Conservation (phyloP, 306 rosid species). For the Elaeagnus macrophylla region DNA sequence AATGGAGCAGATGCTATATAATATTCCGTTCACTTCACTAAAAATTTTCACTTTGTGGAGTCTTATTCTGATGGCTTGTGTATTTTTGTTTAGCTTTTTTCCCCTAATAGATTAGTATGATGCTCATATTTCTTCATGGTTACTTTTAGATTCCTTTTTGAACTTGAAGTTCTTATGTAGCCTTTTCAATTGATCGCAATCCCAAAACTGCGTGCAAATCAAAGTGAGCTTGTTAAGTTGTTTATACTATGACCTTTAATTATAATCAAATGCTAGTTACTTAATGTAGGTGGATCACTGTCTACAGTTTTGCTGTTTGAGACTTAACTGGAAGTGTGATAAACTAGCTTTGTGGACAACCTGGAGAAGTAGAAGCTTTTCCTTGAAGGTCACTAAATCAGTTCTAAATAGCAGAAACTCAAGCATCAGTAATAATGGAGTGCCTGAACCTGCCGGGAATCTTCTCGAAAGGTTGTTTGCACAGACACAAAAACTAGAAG, state of each 20-base stretch:
- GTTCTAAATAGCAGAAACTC: constrained; percentile 36
- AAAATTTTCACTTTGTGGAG: no score
- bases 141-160: no score
- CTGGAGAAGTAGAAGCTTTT: constrained; percentile 20
- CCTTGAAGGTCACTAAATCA: constrained; percentile 31
- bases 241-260: background rate
- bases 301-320: constrained; percentile 46
- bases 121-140: no score
- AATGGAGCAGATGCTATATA: no score
- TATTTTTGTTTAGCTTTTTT: no score
- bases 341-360: constrained; percentile 20
- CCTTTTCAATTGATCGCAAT: no score
- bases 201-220: no score
- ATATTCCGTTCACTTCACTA: no score
- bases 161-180: no score
- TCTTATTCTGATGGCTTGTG: no score
- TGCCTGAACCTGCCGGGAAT: constrained; percentile 59
- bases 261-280: background rate
- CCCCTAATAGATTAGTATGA: no score
- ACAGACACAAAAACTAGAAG: constrained; percentile 68
- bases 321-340: constrained; percentile 26
- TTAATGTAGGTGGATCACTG: constrained; percentile 1
- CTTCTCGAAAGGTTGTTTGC: constrained; percentile 77
- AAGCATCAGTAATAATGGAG: constrained; percentile 42
- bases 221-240: background rate